phyloP scores from a whole-genome alignment of 1,284 basidiomycete genomes.

The Entoloma clypeatum region DNA sequence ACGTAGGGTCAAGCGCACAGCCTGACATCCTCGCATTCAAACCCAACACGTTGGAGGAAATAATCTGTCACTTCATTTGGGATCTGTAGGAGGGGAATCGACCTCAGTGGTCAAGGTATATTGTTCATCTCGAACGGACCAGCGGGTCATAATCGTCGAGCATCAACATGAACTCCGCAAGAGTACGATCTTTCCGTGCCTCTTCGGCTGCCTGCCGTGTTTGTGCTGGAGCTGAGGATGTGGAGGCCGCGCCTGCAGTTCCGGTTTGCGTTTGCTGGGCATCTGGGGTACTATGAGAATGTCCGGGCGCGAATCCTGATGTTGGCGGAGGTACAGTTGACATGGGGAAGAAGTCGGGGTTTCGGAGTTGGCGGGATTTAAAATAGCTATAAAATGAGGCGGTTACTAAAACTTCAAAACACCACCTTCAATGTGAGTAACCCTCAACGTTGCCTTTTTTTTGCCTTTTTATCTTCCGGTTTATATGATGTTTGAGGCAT shows the following conservation, averaged over 20 bases:
- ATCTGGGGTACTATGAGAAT: constrained; percentile 19
- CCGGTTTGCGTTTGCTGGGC: constrained; percentile 10
- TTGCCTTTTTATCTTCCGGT: not conserved
- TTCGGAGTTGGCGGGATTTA: constrained; percentile 30
- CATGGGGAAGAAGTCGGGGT: constrained; percentile 25
- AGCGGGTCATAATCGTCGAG: constrained; percentile 96
- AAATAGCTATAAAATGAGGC: constrained; percentile 19
- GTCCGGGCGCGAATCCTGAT: constrained; percentile 27
- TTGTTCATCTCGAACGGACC: constrained; percentile 41
- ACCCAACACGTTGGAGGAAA: constrained; percentile 94
- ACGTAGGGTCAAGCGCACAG: constrained; percentile 67
- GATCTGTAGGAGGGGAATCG: constrained; percentile 57
- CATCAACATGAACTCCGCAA: constrained; percentile 95
- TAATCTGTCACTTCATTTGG: constrained; percentile 99
- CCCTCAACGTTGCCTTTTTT: too few species aligned
- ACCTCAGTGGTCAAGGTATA: constrained; percentile 1
- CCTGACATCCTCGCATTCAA: constrained; percentile 92
- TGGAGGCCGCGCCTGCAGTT: constrained; percentile 14
- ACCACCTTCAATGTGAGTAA: too few species aligned
- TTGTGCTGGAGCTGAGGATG: constrained; percentile 33
- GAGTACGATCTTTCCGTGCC: constrained; percentile 81
- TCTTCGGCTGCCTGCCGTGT: constrained; percentile 76
- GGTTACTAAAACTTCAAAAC: too few species aligned
- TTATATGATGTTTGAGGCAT: constrained; percentile 85
- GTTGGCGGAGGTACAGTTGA: constrained; percentile 30